These are phyloP conservation scores for Lumnitzera littorea DNA, from an alignment of 345 rosid species.

Conservation along the genomic window DNA sequence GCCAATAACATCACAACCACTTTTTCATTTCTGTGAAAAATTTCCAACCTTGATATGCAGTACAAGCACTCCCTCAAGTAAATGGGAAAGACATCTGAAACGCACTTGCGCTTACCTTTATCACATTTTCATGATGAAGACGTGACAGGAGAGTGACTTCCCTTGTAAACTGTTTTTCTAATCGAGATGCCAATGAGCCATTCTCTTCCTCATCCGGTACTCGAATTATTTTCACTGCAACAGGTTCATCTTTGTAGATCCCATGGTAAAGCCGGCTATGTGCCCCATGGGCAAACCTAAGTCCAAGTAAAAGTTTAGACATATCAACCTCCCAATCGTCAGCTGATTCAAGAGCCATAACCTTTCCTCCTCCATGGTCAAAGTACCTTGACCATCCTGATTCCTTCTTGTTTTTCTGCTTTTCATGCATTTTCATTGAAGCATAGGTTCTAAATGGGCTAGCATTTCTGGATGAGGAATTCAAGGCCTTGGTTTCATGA, in stretches of 20 bases:
- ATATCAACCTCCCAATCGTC: conserved; percentile 69
- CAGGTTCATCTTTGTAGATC: conserved; percentile 79
- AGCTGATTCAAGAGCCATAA: conserved; percentile 60
- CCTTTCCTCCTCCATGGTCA: conserved; percentile 74
- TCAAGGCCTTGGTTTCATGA: conserved; percentile 23
- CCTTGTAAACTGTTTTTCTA: conserved; percentile 77
- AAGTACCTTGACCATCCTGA: conserved; percentile 79
- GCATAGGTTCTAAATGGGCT: conserved; percentile 58
- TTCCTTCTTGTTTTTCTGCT: conserved; percentile 51
- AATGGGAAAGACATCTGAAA: conserved; percentile 3
- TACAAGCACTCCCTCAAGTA: no score
- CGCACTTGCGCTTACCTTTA: conserved; percentile 46
- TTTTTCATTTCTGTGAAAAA: neutral
- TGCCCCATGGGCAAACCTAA: conserved; percentile 89
- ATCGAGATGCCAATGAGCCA: conserved; percentile 50
- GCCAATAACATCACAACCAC: no score
- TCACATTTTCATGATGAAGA: conserved; percentile 66
- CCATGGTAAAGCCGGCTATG: conserved; percentile 94
- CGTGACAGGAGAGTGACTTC: conserved; percentile 82
- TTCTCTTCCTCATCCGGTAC: conserved; percentile 86
- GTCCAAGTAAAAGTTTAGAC: conserved; percentile 85
- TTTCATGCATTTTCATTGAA: conserved; percentile 49
- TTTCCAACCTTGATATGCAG: no score
- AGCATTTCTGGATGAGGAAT: conserved; percentile 22
- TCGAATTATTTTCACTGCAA: conserved; percentile 89